phyloP scores from a whole-genome alignment of 257 asterid genomes.

The Solanum piurae region DNA sequence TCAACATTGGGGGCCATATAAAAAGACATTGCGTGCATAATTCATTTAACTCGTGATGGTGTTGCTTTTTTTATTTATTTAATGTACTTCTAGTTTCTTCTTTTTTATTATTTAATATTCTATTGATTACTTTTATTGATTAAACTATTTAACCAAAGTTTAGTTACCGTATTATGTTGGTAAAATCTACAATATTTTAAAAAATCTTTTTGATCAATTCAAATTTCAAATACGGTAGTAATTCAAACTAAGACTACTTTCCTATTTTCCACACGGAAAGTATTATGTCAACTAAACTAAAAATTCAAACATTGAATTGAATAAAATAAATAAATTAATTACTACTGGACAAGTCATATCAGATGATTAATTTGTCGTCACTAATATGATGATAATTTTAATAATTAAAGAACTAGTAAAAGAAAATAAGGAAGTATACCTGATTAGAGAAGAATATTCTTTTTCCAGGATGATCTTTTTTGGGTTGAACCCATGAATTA shows the following conservation, averaged over 20 bases:
- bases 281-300: neutral
- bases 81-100: neutral
- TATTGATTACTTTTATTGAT: neutral
- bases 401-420: neutral
- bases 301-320: neutral
- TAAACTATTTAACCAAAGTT: neutral
- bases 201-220: neutral
- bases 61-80: neutral
- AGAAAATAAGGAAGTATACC: slow-evolving; percentile 17
- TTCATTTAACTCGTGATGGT: neutral
- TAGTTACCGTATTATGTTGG: neutral
- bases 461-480: slow-evolving; percentile 56
- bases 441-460: slow-evolving; percentile 84
- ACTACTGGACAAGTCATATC: neutral
- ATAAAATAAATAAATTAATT: neutral
- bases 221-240: neutral
- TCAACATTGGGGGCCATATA: neutral
- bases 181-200: neutral
- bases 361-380: neutral
- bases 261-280: neutral
- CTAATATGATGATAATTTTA: neutral
- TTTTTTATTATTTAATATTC: neutral
- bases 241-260: neutral
- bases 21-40: neutral
- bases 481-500: slow-evolving; percentile 85